Base-by-base conservation (phyloP, 208 protist species). In the Leishmania gerbilli region DNA sequence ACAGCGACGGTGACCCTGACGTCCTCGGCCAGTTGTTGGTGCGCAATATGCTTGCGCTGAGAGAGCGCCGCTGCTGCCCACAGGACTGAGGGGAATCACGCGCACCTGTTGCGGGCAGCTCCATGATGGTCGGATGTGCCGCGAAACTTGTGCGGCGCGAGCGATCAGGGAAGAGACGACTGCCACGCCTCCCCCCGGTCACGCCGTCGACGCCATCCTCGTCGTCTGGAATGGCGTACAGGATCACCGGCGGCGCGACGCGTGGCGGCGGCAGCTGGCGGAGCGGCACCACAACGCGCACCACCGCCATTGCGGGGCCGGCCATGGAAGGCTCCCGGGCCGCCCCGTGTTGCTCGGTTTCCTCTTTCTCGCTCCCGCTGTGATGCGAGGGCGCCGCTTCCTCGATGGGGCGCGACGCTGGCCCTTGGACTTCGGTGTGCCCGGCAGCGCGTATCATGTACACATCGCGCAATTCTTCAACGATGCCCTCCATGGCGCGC, bases 391-490 rank as follows among this genome's bases (percentile, higher is more conserved):
- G 17, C 8, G 5, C 3, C 6, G 40, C 5, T 71, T 74, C 69
- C 27, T 74, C 69, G 69, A 53, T 21, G 21, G 27, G 17, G 45
- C 9, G 45, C 69, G 45, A 51, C 45, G 69, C 69, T 47, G 45
- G 3, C 51, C 11, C 42, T 17, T 74, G 24, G 27, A 37, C n/a
- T 31, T 74, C 69, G 19, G 45, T 74, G n/a, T 81, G 71, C 3
- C 76, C 75, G 1, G 71, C 74, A n/a, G 53, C 42, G 49, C 74
- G 78, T 49, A 86, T 76, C 37, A 68, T 80, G 86, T 93, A 91
- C 47, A 90, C n/a, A 34, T 87, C 90, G 0, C 85, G 80, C 42
- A 97, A 80, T 21, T 91, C 88, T 7, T 92, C 90, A 49, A 95
- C 88, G 8, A 76, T 45, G 42, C 75, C 75, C 21, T 87, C 83